Conservation (phyloP, 176 grass and related monocot species). For the Triticum urartu region DNA sequence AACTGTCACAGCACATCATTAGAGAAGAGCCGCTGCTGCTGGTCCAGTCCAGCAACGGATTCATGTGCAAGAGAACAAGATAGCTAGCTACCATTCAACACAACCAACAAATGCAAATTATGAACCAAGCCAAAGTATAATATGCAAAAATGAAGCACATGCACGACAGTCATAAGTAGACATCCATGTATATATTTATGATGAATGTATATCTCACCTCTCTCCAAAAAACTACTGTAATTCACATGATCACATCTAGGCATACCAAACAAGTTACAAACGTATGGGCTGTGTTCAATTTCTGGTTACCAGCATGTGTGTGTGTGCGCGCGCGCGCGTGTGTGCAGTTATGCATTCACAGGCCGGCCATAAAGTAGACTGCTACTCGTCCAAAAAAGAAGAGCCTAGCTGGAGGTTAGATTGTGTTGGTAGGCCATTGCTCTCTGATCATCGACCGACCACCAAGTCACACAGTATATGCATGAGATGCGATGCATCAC, state of each 20-base stretch:
- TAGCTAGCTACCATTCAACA: not conserved
- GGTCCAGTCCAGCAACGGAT: slow-evolving; percentile 21
- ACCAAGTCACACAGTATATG: not conserved
- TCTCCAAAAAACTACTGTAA: not conserved
- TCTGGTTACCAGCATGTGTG: not conserved
- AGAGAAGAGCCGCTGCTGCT: slow-evolving; percentile 13
- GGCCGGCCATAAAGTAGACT: not conserved
- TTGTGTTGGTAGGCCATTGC: slow-evolving; percentile 31
- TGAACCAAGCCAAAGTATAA: slow-evolving; percentile 8
- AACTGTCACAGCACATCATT: slow-evolving; percentile 14
- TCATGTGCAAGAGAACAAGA: slow-evolving; percentile 20
- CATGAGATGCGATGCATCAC: not conserved
- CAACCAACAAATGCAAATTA: not conserved
- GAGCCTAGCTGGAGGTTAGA: not conserved
- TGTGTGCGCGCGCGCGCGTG: not conserved
- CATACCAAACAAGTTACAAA: not conserved
- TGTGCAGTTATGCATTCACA: not conserved
- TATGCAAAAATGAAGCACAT: not conserved
- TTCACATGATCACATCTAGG: not conserved
- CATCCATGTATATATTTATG: not conserved
- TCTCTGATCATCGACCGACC: slow-evolving; percentile 6
- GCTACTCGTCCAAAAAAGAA: not conserved
- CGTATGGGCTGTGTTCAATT: not conserved
- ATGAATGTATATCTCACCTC: not conserved
- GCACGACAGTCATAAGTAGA: not conserved